These are phyloP conservation scores for Talaromyces sp. DNA, from an alignment of 2,329 filamentous ascomycete species.

Conservation along the genomic window DNA sequence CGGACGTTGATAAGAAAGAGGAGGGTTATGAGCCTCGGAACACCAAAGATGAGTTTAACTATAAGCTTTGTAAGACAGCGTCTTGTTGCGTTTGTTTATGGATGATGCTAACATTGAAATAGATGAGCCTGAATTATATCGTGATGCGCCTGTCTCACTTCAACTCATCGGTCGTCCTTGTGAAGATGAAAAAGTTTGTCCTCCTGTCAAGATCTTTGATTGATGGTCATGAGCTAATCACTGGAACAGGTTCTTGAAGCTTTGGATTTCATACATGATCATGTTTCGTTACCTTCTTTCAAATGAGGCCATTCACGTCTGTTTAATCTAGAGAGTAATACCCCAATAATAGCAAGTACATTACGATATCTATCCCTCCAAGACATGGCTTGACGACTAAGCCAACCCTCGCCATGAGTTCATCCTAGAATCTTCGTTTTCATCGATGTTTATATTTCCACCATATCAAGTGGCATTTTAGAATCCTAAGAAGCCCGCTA, in stretches of 20 bases:
- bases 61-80: constrained; percentile 42
- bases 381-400: no score
- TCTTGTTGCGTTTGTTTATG: not conserved
- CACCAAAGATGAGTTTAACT: constrained; percentile 48
- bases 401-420: no score
- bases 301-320: not conserved
- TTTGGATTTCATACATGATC: constrained; percentile 18
- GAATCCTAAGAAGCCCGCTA: no score
- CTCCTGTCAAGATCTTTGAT: not conserved
- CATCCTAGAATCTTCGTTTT: no score
- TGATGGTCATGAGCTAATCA: not conserved
- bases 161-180: constrained; percentile 14
- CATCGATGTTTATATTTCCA: no score
- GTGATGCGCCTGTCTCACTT: constrained; percentile 11
- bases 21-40: constrained; percentile 39
- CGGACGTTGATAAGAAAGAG: constrained; percentile 40
- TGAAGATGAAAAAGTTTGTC: constrained; percentile 46
- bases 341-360: not conserved
- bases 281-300: constrained; percentile 9
- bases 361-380: no score
- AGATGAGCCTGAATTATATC: constrained; percentile 17
- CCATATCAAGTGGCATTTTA: no score
- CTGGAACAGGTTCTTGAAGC: constrained; percentile 15
- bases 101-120: not conserved
- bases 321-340: not conserved